Base-by-base conservation (phyloP, 2,329 filamentous ascomycete genomes). In the Pseudonectria foliicola region DNA sequence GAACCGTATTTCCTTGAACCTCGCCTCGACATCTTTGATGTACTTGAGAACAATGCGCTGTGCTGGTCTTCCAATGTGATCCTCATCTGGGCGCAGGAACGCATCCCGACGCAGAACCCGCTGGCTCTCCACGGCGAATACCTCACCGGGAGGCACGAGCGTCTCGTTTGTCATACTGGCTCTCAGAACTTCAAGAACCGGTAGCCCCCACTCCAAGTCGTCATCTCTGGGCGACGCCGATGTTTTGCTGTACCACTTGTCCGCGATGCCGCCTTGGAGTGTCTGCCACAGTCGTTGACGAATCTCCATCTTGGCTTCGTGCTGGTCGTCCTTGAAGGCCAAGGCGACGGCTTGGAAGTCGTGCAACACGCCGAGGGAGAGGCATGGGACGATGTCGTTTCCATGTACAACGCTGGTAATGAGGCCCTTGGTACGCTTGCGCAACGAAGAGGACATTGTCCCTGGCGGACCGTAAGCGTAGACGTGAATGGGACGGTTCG, bases 381-480 rank as follows among this genome's bases (percentile, higher is more conserved):
- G 69, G 34, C 75, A 78, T 0, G 84, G 84, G 0, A 89, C 82
- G 8, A 88, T 63, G 51, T 89, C 84, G 52, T 79, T 73, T 13
- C 80, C 80, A 48, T 88, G 80, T 10, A 87, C 73, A 4, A 84
- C 70, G 7, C 77, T 86, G 3, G 84, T 89, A 40, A 89, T 81
- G 7, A 89, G 68, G 2, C 82, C 83, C 11, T 80, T 71, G 0
- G 84, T 88, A 10, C 80, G 79, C 39, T 74, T 73, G 27, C 82
- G 75, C 7, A 89, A 68, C 3, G 78, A 74, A 0, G 80, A 69
- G 0, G 81, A 85, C 71, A 88, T 77, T 11, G 80, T 82, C 0
- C 81, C 75, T 0, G 83, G 82, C 2, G 83, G 79, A 0, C 84
- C 84, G 53, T 87, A 89, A 6, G 84, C 80, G 53, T 85, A 89